phyloP scores from a whole-genome alignment of 768 basidiomycete genomes.

The Rhizopogon rudus region DNA sequence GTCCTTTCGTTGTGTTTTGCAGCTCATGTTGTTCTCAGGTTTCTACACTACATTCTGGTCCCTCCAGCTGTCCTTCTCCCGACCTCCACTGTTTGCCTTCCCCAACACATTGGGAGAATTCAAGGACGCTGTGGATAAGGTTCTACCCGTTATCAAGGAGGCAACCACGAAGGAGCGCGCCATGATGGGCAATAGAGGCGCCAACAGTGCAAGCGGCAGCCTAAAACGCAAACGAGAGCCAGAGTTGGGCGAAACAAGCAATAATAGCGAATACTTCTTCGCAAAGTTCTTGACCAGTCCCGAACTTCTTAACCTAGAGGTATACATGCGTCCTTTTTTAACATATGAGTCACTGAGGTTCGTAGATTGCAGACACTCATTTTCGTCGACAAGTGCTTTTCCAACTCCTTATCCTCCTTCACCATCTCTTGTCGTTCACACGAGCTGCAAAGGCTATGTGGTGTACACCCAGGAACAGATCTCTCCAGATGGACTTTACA shows the following conservation, averaged over 20 bases:
- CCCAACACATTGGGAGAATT: conserved; percentile 58
- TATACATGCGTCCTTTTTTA: conserved; percentile 26
- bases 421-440: conserved; percentile 72
- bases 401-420: conserved; percentile 74
- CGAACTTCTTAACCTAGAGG: conserved; percentile 85
- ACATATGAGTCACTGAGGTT: conserved; percentile 6
- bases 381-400: conserved; percentile 93
- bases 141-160: conserved; percentile 76
- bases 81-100: conserved; percentile 64
- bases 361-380: conserved; percentile 80
- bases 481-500: conserved; percentile 80
- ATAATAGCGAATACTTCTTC: conserved; percentile 76
- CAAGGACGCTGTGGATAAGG: conserved; percentile 63
- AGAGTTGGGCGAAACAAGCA: conserved; percentile 48
- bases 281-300: conserved; percentile 90
- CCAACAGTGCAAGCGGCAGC: conserved; percentile 27
- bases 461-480: conserved; percentile 63
- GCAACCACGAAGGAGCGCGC: conserved; percentile 86
- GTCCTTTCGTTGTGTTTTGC: neutral
- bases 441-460: conserved; percentile 58
- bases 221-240: conserved; percentile 67
- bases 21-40: conserved; percentile 34
- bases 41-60: conserved; percentile 92
- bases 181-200: conserved; percentile 73
- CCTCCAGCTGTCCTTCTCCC: conserved; percentile 79